phyloP scores from a whole-genome alignment of 768 basidiomycete genomes.

The Kwoniella shandongensis region DNA sequence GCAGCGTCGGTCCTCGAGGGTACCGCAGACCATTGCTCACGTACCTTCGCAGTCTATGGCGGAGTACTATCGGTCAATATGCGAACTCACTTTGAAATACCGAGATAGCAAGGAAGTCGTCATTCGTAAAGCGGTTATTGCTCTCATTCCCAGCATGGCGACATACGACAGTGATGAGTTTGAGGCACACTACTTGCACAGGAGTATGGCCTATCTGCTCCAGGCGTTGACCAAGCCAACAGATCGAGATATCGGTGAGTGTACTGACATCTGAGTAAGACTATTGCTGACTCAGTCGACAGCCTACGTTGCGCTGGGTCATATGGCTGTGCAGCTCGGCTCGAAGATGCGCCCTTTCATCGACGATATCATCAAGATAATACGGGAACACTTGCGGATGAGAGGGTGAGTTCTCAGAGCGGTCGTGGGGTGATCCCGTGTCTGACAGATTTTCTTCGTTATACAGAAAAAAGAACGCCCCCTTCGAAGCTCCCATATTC shows the following conservation, averaged over 20 bases:
- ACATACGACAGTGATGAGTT: constrained; percentile 93
- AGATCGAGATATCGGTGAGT: constrained; percentile 80
- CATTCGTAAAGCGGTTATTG: constrained; percentile 91
- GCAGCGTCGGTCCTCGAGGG: constrained; percentile 35
- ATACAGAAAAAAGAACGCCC: constrained; percentile 72
- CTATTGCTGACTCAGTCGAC: neutral
- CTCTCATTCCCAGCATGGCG: constrained; percentile 90
- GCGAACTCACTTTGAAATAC: constrained; percentile 86
- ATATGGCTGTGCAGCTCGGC: constrained; percentile 84
- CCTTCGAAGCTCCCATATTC: constrained; percentile 91
- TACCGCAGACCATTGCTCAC: constrained; percentile 1
- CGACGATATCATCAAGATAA: constrained; percentile 81
- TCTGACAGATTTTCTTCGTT: neutral
- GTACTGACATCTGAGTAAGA: neutral
- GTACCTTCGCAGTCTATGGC: constrained; percentile 51
- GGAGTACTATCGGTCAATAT: constrained; percentile 70
- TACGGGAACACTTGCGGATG: constrained; percentile 82
- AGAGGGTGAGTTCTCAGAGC: constrained; percentile 65
- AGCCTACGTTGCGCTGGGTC: constrained; percentile 97
- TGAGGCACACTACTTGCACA: constrained; percentile 83
- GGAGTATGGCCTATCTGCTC: constrained; percentile 87
- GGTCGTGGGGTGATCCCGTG: constrained; percentile 4
- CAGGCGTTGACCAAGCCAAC: constrained; percentile 82
- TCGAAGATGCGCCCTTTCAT: constrained; percentile 96
- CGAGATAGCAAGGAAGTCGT: constrained; percentile 80